Evolutionary conservation across 805 yeast species (phyloP), one percentile per base, ranked within the genome.

Genomic region (Sugiyamaella qingdaonensis): DNA sequence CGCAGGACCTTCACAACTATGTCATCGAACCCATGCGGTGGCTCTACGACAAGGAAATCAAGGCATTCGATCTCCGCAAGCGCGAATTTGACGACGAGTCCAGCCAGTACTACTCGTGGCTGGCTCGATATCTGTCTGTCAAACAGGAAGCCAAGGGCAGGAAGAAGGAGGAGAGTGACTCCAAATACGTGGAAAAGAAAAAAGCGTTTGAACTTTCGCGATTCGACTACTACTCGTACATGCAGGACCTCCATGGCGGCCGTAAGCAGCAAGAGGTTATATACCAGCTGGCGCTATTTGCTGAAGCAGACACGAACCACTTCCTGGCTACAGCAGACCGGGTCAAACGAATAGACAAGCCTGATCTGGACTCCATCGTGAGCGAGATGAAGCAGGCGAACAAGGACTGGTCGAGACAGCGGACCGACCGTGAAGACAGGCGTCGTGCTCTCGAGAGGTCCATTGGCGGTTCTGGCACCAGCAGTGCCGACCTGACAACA

Each of bases 51-150:
- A 61, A 54, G 46, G 78, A 74, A 32, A 68, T 74, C 56, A 74
- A 74, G 58, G 48, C 65, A 13, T 70, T 70, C 43, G 78, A 73
- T 32, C 49, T 57, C 24, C 65, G 70, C 43, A 73, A 73, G 49
- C 66, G 72, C 33, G 77, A 74, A 44, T 74, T 74, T 60, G 78
- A 74, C 49, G 78, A 74, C 46, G 74, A 72, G 48, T 69, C 74
- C 14, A 60, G 66, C 27, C 75, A 73, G 55, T 74, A 73, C 58
- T 74, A 74, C 57, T 64, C 74, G 33, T 74, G 77, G 76, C 65
- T 74, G 48, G 65, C 75, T 11, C 61, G 75, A n/a, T 74, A 74
- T 51, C 61, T 74, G 21, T 58, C 74, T 11, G 64, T 63, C 53
- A 70, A 69, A 52, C 65, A 66, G 34, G 73, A 68, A 19, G 62